Percentiles rank a stretch among this genome's conserved stretches.
Conservation (phyloP, 2,329 filamentous ascomycete species). For the Colletotrichum gigasporum region DNA sequence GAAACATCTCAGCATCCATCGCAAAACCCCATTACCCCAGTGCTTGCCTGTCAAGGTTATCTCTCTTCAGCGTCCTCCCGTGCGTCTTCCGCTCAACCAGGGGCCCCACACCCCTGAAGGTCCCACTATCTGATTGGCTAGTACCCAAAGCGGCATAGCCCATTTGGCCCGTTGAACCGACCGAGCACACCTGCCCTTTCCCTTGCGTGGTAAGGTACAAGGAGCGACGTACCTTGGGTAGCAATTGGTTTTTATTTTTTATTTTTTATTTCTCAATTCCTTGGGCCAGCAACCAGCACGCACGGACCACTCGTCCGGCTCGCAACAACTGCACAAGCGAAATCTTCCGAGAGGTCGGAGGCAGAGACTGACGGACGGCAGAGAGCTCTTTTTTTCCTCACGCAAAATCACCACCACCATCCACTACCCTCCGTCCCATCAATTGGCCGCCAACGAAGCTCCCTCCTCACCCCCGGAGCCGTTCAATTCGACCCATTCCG, state of each 20-base stretch:
- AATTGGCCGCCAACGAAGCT: conserved; percentile 44
- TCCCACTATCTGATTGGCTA: background rate
- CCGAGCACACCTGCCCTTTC: background rate
- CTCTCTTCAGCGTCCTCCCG: background rate
- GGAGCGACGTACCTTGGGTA: background rate
- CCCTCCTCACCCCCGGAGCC: conserved; percentile 38
- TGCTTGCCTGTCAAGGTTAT: background rate
- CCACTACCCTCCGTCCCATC: conserved; percentile 39
- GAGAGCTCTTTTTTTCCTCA: conserved; percentile 34
- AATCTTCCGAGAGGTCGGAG: conserved; percentile 52
- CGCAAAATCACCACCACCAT: conserved; percentile 29
- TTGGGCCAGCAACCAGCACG: conserved; percentile 10
- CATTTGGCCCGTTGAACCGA: conserved; percentile 12
- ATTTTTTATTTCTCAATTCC: background rate
- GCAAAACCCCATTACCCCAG: background rate
- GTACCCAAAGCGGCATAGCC: conserved; percentile 9
- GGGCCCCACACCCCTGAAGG: background rate
- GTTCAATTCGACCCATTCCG: conserved; percentile 37
- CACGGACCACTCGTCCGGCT: conserved; percentile 31
- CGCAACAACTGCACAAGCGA: conserved; percentile 44
- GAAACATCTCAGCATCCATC: background rate
- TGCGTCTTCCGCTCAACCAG: background rate
- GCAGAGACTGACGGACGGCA: conserved; percentile 17
- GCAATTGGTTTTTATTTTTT: conserved; percentile 13
- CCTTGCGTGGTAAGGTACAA: conserved; percentile 1